A percentile compares a stretch with the other conserved stretches of the same genome.
phyloP scores from a whole-genome alignment of 73 alveolate species.

The Tetrahymena thermophila region DNA sequence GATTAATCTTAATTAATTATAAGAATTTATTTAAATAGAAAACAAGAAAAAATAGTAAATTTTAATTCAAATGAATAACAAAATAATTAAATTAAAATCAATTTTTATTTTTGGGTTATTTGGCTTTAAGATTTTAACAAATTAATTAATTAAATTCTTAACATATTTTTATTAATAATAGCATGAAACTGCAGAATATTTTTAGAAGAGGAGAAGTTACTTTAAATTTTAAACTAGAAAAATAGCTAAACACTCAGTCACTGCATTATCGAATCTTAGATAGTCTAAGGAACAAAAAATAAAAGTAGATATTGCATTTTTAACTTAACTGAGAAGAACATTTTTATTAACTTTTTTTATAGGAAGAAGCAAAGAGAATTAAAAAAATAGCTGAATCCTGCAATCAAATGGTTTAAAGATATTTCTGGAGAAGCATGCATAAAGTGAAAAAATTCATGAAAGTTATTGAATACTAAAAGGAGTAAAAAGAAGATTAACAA shows the following conservation, averaged over 20 bases:
- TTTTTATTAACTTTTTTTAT: no score
- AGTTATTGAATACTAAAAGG: not conserved
- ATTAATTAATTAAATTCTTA: not conserved
- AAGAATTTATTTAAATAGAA: no score
- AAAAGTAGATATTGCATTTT: slow-evolving; percentile 2
- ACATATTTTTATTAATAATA: not conserved
- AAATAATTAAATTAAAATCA: no score
- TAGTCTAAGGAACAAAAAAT: slow-evolving; percentile 17
- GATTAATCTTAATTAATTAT: no score
- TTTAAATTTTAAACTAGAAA: slow-evolving; percentile 26
- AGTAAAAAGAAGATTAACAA: not conserved
- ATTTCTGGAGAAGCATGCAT: not conserved
- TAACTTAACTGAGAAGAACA: no score
- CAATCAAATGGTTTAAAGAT: not conserved
- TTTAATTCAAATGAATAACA: no score
- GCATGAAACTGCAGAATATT: slow-evolving; percentile 34
- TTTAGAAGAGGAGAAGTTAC: slow-evolving; percentile 16
- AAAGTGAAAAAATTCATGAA: not conserved
- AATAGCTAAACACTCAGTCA: slow-evolving; percentile 25
- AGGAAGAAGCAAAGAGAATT: slow-evolving; percentile 17
- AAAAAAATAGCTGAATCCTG: not conserved
- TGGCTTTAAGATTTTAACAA: no score
- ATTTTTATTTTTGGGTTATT: no score
- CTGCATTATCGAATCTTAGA: slow-evolving; percentile 4
- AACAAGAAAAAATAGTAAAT: no score